phyloP scores from a whole-genome alignment of 2,329 filamentous ascomycete species.

The Exophiala bonariae region DNA sequence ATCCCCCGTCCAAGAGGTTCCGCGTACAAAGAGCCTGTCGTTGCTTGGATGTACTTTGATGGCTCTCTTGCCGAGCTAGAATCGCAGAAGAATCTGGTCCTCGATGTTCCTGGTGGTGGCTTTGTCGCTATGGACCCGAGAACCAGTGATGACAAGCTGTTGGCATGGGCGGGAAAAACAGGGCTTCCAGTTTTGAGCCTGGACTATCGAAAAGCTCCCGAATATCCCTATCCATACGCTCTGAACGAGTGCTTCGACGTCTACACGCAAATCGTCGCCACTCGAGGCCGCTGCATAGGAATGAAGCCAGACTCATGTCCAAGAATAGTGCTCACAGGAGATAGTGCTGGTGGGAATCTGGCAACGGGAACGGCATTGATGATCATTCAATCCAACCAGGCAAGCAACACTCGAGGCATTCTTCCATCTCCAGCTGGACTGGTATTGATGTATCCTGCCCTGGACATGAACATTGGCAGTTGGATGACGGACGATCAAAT shows the following conservation, averaged over 20 bases:
- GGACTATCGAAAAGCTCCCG: slow-evolving; percentile 86
- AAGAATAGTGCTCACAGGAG: slow-evolving; percentile 71
- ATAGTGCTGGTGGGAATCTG: slow-evolving; percentile 81
- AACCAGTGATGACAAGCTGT: slow-evolving; percentile 88
- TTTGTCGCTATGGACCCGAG: slow-evolving; percentile 98
- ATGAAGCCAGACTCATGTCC: slow-evolving; percentile 66
- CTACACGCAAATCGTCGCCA: slow-evolving; percentile 72
- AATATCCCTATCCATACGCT: slow-evolving; percentile 81
- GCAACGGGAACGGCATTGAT: slow-evolving; percentile 81
- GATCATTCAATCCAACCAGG: slow-evolving; percentile 71
- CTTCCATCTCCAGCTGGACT: slow-evolving; percentile 77
- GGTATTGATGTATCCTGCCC: slow-evolving; percentile 80
- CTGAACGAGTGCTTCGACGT: slow-evolving; percentile 86
- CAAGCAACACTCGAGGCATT: slow-evolving; percentile 48
- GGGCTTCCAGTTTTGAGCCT: slow-evolving; percentile 86
- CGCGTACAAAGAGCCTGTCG: slow-evolving; percentile 78
- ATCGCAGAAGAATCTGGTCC: slow-evolving; percentile 72
- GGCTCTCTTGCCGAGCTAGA: slow-evolving; percentile 77
- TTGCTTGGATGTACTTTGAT: slow-evolving; percentile 92
- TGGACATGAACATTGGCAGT: slow-evolving; percentile 97
- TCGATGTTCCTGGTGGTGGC: slow-evolving; percentile 91
- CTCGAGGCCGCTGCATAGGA: slow-evolving; percentile 72
- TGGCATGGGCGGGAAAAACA: slow-evolving; percentile 87
- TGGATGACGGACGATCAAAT: slow-evolving; percentile 99
- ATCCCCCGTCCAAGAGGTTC: slow-evolving; percentile 80